phyloP scores from a whole-genome alignment of 768 basidiomycete genomes.

The Mycena olivaceomarginata region DNA sequence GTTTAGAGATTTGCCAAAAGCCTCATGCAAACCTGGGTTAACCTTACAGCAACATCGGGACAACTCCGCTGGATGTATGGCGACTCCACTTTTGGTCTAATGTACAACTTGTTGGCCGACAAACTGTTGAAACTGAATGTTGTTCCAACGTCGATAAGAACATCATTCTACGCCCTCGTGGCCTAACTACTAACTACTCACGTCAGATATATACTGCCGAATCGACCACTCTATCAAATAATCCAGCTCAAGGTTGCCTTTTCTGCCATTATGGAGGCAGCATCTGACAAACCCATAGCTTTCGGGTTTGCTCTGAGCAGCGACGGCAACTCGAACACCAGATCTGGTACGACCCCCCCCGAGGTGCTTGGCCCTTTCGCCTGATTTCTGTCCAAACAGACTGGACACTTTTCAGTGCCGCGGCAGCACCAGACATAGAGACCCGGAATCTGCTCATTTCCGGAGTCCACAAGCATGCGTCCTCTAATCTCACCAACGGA shows the following conservation, averaged over 20 bases:
- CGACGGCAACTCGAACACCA: constrained; percentile 44
- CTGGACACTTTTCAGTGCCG: constrained; percentile 72
- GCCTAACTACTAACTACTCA: neutral
- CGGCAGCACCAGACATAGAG: constrained; percentile 56
- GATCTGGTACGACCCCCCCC: constrained; percentile 47
- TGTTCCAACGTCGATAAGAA: constrained; percentile 51
- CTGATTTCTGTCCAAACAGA: constrained; percentile 48
- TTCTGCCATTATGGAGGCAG: neutral
- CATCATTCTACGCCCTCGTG: neutral
- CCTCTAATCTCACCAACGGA: constrained; percentile 11
- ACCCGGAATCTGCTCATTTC: constrained; percentile 62
- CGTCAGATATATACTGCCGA: constrained; percentile 10
- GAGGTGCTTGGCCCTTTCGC: neutral
- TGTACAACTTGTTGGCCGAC: constrained; percentile 74
- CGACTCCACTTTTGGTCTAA: constrained; percentile 52
- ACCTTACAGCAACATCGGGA: constrained; percentile 36
- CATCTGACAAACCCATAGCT: neutral
- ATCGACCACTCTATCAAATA: neutral
- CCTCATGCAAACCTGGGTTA: constrained; percentile 14
- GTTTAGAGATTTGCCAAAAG: neutral
- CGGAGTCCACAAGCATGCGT: constrained; percentile 50
- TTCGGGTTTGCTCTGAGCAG: constrained; percentile 42
- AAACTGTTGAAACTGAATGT: constrained; percentile 63
- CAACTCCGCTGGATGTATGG: constrained; percentile 47
- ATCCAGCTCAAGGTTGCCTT: neutral